Evolutionary conservation across 805 yeast genomes (phyloP), one percentile per base, ranked within the genome.

Genomic region (Ogataea siamensis): DNA sequence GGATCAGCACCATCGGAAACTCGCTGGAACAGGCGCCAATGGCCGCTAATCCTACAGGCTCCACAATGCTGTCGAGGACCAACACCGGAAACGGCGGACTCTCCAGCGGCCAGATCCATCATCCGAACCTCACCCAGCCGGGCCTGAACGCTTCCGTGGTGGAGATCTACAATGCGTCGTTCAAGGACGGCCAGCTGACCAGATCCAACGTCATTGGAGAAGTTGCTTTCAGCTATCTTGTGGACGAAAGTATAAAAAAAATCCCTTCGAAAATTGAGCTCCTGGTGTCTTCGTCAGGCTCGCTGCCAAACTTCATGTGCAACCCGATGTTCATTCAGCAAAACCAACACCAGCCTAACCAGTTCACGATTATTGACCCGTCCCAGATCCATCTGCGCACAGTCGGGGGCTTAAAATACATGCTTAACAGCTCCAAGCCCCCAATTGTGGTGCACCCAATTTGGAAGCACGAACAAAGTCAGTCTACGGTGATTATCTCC

Each of bases 381-480:
- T 60, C 63, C 4, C 68, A 70, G 31, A 77, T 83, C 29, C 60
- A 74, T 25, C 70, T 79, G 28, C 77, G 78, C 52, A 82, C 94
- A 1, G 67, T 84, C 24, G 94, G 94, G 18, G 95, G 89, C 0
- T 64, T 89, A 50, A 86, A 86, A 58, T 91, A 89, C 57, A 70
- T 82, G 57, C 55, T 76, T 34, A 71, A 71, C 28, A 64, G 68
- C 38, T 64, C 69, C 41, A 58, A 64, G 11, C 76, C 81, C 7
- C 97, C 98, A 9, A 61, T 91, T 17, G 60, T 75, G 19, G 71
- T 91, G 32, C 71, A 78, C 26, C 96, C 96, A 28, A 76, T 83
- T 30, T 93, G 98, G 98, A 83, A 88, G 55, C 83, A 83, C 56
- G 96, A 89, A 59, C 72, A 73, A 13, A 80, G 73, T 39, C 96